Base-by-base conservation (phyloP, 441 rosid genomes). In the Pelargonium myrrhifolium region DNA sequence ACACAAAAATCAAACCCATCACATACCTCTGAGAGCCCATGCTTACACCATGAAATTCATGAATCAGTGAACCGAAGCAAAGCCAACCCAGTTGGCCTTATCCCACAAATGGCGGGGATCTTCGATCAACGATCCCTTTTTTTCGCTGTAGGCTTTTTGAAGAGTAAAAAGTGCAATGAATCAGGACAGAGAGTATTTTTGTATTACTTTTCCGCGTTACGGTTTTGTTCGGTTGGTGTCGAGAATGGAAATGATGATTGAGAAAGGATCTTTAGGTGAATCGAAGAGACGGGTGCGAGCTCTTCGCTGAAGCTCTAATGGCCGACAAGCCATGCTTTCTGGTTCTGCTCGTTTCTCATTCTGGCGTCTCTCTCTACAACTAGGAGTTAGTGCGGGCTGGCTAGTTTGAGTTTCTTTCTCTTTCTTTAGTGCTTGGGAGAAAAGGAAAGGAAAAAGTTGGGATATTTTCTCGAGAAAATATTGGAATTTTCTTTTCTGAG, bases 251-350 rank as follows among this genome's bases (percentile, higher is more conserved):
- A 75, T 77, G 65, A 62, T 51, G 37, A 56, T 49, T 37, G 35
- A 61, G 42, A 64, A 64, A 56, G 61, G 69, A 66, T 76, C 71
- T 65, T 56, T 40, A 7, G 40, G 66, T 49, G 71, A 73, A 66
- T 43, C 6, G 55, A 66, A 74, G 69, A 18, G 65, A 62, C 20
- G 71, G 70, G 70, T 68, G 64, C 31, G 65, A 71, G 78, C 75
- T 71, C 74, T 68, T 42, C 45, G 72, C 17, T 79, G 86, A 81
- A 82, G 85, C 81, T 91, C 79, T 79, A 79, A 84, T 88, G 95
- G 92, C 92, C 89, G 89, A 89, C 92, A 84, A 85, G 89, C 82
- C 87, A 85, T 79, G 90, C 86, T 62, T 76, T 72, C 85, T 74
- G 59, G 22, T 75, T 72, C 85, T 72, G 24, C 59, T 74, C 83